phyloP scores from a whole-genome alignment of 352 stramenopile genomes.

The Nothophytophthora sp. region DNA sequence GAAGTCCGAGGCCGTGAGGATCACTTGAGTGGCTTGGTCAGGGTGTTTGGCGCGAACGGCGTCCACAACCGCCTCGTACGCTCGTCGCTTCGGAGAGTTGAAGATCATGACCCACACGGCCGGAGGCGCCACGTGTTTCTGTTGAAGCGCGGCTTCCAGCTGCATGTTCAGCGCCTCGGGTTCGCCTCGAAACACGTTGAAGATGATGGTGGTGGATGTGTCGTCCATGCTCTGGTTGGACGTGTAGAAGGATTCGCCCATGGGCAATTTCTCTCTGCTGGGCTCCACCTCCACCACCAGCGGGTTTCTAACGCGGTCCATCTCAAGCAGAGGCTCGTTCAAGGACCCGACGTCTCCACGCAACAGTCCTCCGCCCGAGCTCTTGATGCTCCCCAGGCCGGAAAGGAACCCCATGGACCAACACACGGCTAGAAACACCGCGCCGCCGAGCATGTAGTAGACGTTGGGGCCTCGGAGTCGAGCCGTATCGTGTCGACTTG shows the following conservation, averaged over 20 bases:
- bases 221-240: constrained; percentile 18
- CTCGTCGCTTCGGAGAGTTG: constrained; percentile 20
- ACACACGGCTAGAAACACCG: too few species aligned
- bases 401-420: too few species aligned
- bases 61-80: constrained; percentile 26
- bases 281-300: too few species aligned
- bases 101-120: constrained; percentile 53
- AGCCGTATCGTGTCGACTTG: too few species aligned
- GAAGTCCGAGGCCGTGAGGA: constrained; percentile 27
- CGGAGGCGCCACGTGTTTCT: constrained; percentile 21
- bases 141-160: constrained; percentile 17
- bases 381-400: too few species aligned
- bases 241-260: constrained; percentile 37
- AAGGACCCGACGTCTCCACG: too few species aligned
- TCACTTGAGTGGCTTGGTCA: constrained; percentile 4
- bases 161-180: constrained; percentile 29
- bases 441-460: too few species aligned
- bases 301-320: too few species aligned
- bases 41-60: constrained; percentile 4
- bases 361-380: too few species aligned
- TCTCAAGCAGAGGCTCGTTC: too few species aligned
- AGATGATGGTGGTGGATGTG: constrained; percentile 57
- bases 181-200: constrained; percentile 50
- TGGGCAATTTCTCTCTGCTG: constrained; percentile 11
- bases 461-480: too few species aligned